Conservation (phyloP, 2,329 filamentous ascomycete species). For the Pestalotiopsis sp. region DNA sequence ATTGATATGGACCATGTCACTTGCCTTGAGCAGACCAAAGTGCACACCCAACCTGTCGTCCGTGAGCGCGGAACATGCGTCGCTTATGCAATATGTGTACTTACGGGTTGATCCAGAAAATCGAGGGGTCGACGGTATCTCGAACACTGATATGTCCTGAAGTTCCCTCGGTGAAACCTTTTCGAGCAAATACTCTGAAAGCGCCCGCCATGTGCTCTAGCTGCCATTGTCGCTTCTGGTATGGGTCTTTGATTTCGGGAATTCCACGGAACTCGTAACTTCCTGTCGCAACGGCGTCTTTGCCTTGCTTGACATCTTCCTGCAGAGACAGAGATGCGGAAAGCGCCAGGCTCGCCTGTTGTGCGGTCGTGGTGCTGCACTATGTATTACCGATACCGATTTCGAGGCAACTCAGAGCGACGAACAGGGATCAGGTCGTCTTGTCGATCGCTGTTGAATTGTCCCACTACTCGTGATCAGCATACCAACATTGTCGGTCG, state of each 20-base stretch:
- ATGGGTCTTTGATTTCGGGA: slow-evolving; percentile 52
- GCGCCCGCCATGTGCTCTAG: slow-evolving; percentile 55
- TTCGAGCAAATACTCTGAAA: slow-evolving; percentile 59
- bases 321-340: not conserved
- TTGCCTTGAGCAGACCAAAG: slow-evolving; percentile 61
- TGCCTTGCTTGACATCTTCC: not conserved
- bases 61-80: not conserved
- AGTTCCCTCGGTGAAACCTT: slow-evolving; percentile 63
- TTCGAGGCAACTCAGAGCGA: not conserved
- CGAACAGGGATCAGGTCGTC: not conserved
- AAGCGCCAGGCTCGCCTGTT: not conserved
- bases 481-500: no score
- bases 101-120: slow-evolving; percentile 66
- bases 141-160: slow-evolving; percentile 64
- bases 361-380: not conserved
- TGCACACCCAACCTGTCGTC: slow-evolving; percentile 48
- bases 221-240: slow-evolving; percentile 54
- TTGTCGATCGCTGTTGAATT: not conserved
- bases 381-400: not conserved
- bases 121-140: slow-evolving; percentile 57
- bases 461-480: not conserved
- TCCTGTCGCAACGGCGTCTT: not conserved
- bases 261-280: slow-evolving; percentile 40
- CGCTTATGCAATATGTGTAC: not conserved
- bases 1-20: slow-evolving; percentile 63